Conservation (phyloP, 768 basidiomycete genomes). For the Amanita fuliginea region DNA sequence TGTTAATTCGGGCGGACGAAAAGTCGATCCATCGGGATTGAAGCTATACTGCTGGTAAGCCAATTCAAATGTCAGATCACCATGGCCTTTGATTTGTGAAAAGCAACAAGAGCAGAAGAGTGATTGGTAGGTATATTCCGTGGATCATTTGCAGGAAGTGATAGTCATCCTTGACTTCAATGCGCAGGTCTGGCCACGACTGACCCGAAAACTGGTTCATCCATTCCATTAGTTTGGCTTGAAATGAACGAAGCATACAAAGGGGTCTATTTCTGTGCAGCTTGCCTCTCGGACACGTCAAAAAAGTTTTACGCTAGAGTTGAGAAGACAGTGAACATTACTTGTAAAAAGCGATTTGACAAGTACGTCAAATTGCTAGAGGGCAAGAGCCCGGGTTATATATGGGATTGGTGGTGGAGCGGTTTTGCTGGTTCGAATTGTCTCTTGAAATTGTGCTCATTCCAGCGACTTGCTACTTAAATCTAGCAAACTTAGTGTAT, state of each 20-base stretch:
- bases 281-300: background rate
- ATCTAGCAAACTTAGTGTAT: too few species aligned
- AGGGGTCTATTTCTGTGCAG: background rate
- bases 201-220: background rate
- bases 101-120: background rate
- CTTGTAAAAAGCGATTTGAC: background rate
- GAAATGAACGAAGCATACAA: background rate
- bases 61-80: background rate
- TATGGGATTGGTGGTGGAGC: conserved; percentile 1
- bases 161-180: background rate
- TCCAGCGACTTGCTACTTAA: background rate
- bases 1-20: background rate
- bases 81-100: background rate
- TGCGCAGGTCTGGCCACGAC: background rate
- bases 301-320: background rate
- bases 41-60: background rate
- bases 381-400: background rate
- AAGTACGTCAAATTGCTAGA: background rate
- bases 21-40: background rate
- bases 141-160: background rate
- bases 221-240: background rate
- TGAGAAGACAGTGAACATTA: background rate
- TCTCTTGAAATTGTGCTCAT: background rate
- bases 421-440: background rate
- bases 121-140: background rate